A percentile compares a stretch with the other conserved stretches of the same genome.
These are phyloP conservation scores for Narthecium ossifragum DNA, from an alignment of 106 monocot species.

Conservation along the genomic window DNA sequence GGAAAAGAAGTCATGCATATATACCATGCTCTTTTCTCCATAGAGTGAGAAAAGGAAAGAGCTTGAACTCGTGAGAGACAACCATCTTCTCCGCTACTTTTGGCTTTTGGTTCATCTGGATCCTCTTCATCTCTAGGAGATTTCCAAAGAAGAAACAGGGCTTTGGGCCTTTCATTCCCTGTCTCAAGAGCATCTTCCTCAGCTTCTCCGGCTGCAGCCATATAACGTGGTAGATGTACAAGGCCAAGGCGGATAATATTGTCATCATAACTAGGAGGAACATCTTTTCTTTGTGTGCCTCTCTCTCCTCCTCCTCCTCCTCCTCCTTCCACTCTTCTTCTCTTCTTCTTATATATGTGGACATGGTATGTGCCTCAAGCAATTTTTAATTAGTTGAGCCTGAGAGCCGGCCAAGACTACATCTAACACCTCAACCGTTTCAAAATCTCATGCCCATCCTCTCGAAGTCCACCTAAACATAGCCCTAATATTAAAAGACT, in stretches of 20 bases:
- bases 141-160: not conserved
- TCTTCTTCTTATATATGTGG: too few species aligned
- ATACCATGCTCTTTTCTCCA: constrained; percentile 2
- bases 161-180: not conserved
- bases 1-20: not conserved
- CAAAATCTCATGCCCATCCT: too few species aligned
- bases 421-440: too few species aligned
- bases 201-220: not conserved
- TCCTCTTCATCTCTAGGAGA: not conserved
- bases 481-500: too few species aligned
- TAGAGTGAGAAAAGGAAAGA: not conserved
- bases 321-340: too few species aligned
- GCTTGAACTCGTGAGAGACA: not conserved
- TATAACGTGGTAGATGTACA: not conserved
- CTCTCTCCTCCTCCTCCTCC: too few species aligned
- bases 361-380: too few species aligned
- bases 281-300: not conserved
- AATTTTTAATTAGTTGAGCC: too few species aligned
- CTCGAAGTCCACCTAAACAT: too few species aligned
- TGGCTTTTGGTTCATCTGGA: not conserved
- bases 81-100: not conserved
- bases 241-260: not conserved
- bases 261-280: not conserved
- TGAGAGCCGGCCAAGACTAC: too few species aligned
- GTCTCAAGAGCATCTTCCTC: not conserved